Base-by-base conservation (phyloP, 768 basidiomycete species). In the Mycena crocata region DNA sequence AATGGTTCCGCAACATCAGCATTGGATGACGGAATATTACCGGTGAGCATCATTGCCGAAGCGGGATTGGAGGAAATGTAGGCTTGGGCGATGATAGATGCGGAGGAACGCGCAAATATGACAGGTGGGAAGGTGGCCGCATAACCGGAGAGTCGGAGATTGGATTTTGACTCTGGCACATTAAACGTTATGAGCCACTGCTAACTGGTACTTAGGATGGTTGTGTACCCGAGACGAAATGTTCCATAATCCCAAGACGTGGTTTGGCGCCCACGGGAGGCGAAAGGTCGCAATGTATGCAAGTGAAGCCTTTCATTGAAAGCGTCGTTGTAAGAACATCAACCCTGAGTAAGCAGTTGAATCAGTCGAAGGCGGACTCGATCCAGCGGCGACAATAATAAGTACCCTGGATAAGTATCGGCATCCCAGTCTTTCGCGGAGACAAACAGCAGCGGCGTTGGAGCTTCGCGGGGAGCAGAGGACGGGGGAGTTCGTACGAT, bases 51-150 rank as follows among this genome's bases (percentile, higher is more conserved):
- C 52, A 93, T 79, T 0, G 85, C 91, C 6, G 83, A 80, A 8
- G 88, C 88, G 2, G 91, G 89, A 70, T 91, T 78, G 24, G 89
- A 90, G 2, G 88, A 90, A 66, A 93, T 85, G 74, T 90, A 93
- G 24, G 86, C 81, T 74, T 93, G 89, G 10, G 88, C 85, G 57
- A 93, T 83, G 37, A 91, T 79, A 59, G 88, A 83, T 13, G 82
- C 81, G 5, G 79, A 69, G 8, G 81, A 80, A 28, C 83, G 82
- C 2, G 88, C 84, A 66, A 89, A 78, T 39, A 90, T 78, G 32
- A 90, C 82, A 1, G 89, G 89, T 0, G 89, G 85, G 66, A 89
- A 89, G 12, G 87, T 83, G 40, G 83, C 82, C 6, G 74, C 35
- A 15, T 49, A 52, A 23, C 45, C 76, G 19, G 83, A 77, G 10